A percentile compares a stretch with the other conserved stretches of the same genome.
These are phyloP conservation scores for Debaryomyces sp. DNA, from an alignment of 1,139 yeast species.

Conservation along the genomic window DNA sequence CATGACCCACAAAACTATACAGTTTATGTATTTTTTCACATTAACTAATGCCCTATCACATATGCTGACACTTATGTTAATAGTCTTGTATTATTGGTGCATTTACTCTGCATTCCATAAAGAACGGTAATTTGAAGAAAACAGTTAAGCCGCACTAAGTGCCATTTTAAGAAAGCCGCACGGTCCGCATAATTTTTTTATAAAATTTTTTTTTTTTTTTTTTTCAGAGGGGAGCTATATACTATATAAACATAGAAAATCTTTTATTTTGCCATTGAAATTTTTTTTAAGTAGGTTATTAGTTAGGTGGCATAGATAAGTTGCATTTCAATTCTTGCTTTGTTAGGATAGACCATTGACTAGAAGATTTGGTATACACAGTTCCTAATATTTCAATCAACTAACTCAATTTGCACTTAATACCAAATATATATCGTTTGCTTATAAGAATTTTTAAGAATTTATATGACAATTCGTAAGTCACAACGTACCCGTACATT, in stretches of 20 bases:
- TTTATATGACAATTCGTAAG: slow-evolving; percentile 34
- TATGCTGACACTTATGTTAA: not conserved
- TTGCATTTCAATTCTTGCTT: slow-evolving; percentile 1
- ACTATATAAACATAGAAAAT: slow-evolving; percentile 6
- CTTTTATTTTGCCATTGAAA: slow-evolving; percentile 1
- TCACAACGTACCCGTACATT: slow-evolving; percentile 32
- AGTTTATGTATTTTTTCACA: not conserved
- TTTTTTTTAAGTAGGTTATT: not conserved
- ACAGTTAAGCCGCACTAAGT: slow-evolving; percentile 4
- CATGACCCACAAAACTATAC: not conserved
- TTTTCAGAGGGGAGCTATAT: slow-evolving; percentile 6
- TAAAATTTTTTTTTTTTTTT: slow-evolving; percentile 5
- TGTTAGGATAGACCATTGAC: not conserved
- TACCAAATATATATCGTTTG: not conserved
- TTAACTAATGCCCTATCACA: not conserved
- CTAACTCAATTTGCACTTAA: not conserved
- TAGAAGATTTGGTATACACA: not conserved
- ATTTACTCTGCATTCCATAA: not conserved
- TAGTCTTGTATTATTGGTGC: not conserved
- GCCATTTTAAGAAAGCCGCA: slow-evolving; percentile 4
- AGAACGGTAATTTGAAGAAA: not conserved
- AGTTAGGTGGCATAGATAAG: not conserved
- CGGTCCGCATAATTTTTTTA: slow-evolving; percentile 8
- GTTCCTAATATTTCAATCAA: not conserved
- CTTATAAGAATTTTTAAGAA: slow-evolving; percentile 8